phyloP scores from a whole-genome alignment of 805 yeast species.

The Wilhelminamyces savonicus region DNA sequence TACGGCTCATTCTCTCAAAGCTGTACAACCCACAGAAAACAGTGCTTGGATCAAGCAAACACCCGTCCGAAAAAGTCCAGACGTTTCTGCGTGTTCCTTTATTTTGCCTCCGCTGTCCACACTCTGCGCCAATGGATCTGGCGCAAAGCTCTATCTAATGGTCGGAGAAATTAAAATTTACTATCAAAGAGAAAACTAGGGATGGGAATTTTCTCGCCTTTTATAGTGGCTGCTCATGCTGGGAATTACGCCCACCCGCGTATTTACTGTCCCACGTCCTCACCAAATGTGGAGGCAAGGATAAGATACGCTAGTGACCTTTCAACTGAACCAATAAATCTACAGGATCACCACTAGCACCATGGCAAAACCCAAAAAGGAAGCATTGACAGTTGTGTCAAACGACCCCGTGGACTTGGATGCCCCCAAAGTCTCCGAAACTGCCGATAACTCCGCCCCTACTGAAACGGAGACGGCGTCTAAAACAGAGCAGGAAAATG shows the following conservation, averaged over 20 bases:
- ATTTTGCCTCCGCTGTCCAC: slow-evolving; percentile 44
- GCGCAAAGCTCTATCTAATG: slow-evolving; percentile 36
- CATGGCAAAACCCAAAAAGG: slow-evolving; percentile 13
- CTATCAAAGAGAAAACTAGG: slow-evolving; percentile 17
- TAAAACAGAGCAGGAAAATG: not conserved
- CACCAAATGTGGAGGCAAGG: too few relatives aligned
- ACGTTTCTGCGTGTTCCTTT: not conserved
- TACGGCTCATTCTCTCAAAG: too few relatives aligned
- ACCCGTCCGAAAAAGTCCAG: too few relatives aligned
- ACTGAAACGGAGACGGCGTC: not conserved
- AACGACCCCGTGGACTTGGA: slow-evolving; percentile 29
- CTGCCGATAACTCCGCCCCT: not conserved
- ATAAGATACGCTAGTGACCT: too few relatives aligned
- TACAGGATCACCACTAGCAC: not conserved
- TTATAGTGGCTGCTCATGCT: too few relatives aligned
- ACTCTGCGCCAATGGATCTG: slow-evolving; percentile 26
- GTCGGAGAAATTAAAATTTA: slow-evolving; percentile 25
- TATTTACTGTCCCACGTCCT: not conserved
- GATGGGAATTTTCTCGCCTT: too few relatives aligned
- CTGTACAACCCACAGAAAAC: too few relatives aligned
- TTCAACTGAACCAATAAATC: not conserved
- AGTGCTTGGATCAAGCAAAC: too few relatives aligned
- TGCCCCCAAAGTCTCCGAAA: slow-evolving; percentile 1
- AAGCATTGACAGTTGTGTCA: slow-evolving; percentile 24
- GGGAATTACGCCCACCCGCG: not conserved